phyloP scores from a whole-genome alignment of 2,329 filamentous ascomycete species.

The Fusarium sp. region DNA sequence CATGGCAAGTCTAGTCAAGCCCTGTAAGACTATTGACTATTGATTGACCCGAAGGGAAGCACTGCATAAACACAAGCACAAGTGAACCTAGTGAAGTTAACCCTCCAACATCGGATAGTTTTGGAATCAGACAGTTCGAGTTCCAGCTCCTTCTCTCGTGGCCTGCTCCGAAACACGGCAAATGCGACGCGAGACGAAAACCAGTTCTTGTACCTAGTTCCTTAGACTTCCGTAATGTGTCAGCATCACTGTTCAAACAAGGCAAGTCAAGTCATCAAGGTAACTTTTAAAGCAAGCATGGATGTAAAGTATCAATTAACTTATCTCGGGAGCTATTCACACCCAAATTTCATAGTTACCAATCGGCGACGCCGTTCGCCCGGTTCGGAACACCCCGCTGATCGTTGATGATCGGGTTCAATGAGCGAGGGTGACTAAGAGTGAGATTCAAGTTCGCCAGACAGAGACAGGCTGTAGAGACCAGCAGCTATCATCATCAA shows the following conservation, averaged over 20 bases:
- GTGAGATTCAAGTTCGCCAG: not conserved
- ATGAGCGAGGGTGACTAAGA: not conserved
- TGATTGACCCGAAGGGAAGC: not conserved
- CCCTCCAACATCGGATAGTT: conserved; percentile 3
- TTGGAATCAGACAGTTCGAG: conserved; percentile 1
- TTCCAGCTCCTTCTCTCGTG: conserved; percentile 1
- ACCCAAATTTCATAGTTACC: conserved; percentile 19
- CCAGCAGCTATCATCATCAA: conserved; percentile 14
- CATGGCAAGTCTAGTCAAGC: not conserved
- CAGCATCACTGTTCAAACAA: conserved; percentile 15
- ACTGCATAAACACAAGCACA: conserved; percentile 6
- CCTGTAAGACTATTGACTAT: conserved; percentile 1
- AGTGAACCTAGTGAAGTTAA: not conserved
- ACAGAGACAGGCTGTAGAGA: not conserved
- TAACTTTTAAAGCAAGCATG: not conserved
- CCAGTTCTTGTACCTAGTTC: not conserved
- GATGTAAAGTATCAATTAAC: not conserved
- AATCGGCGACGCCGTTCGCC: conserved; percentile 44
- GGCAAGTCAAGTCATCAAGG: conserved; percentile 30
- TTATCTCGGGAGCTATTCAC: conserved; percentile 16
- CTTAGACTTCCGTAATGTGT: conserved; percentile 5
- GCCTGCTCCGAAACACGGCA: not conserved
- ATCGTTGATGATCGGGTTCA: conserved; percentile 35
- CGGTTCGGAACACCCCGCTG: conserved; percentile 38
- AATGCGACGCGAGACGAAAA: conserved; percentile 4